Conservation (phyloP, 1,139 yeast species). For the Kurtzmaniella quercitrusa region DNA sequence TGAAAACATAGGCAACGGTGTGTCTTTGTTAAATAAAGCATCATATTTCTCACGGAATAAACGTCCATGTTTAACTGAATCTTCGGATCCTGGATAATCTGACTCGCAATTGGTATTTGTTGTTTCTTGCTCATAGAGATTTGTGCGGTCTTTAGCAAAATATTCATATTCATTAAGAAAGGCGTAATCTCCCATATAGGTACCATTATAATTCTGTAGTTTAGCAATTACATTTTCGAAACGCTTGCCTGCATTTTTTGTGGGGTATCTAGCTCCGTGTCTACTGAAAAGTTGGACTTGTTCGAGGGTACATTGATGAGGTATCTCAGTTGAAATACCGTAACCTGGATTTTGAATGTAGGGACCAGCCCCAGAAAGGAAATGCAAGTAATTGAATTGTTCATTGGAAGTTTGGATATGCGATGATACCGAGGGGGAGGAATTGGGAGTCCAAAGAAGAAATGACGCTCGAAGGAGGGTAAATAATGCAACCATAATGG, state of each 20-base stretch:
- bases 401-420: slow-evolving; percentile 27
- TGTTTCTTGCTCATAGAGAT: slow-evolving; percentile 22
- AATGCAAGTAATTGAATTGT: slow-evolving; percentile 28
- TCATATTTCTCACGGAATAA: slow-evolving; percentile 15
- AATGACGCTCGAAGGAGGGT: slow-evolving; percentile 25
- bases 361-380: slow-evolving; percentile 35
- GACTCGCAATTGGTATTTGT: slow-evolving; percentile 25
- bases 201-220: slow-evolving; percentile 16
- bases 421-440: slow-evolving; percentile 24
- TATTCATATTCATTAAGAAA: slow-evolving; percentile 23
- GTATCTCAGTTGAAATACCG: slow-evolving; percentile 32
- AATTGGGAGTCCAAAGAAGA: slow-evolving; percentile 21
- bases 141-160: slow-evolving; percentile 16
- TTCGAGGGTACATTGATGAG: slow-evolving; percentile 28
- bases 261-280: slow-evolving; percentile 39
- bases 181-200: slow-evolving; percentile 20
- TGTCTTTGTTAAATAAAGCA: slow-evolving; percentile 12
- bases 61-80: slow-evolving; percentile 16
- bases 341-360: slow-evolving; percentile 31
- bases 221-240: slow-evolving; percentile 20
- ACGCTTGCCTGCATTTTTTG: slow-evolving; percentile 19
- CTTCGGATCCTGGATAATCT: slow-evolving; percentile 21
- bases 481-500: slow-evolving; percentile 28
- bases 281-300: slow-evolving; percentile 33
- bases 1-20: slow-evolving; percentile 16